These are phyloP conservation scores for Coemansia sp. DNA, from an alignment of 192 early-diverging fungal genomes.

Conservation along the genomic window DNA sequence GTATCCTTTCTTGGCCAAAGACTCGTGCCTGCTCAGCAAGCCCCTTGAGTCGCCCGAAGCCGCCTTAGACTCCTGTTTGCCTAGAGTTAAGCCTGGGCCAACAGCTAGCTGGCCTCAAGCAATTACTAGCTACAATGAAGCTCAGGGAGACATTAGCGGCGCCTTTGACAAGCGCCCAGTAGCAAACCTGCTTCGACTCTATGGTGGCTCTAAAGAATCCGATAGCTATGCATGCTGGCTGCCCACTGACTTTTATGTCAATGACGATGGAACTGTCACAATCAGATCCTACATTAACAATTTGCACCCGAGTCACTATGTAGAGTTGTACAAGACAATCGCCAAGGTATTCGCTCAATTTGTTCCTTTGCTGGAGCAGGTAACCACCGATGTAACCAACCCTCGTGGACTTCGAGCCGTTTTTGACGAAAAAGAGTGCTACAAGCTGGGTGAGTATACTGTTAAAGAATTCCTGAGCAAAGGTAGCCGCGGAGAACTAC, in stretches of 20 bases:
- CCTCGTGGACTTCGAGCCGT: neutral
- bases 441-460: neutral
- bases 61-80: neutral
- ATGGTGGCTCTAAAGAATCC: no score
- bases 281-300: no score
- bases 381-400: slow-evolving; percentile 4
- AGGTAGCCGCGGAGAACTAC: neutral
- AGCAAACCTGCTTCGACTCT: no score
- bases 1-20: neutral
- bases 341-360: slow-evolving; percentile 40
- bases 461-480: neutral
- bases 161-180: no score
- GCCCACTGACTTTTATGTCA: no score
- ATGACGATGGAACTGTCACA: no score
- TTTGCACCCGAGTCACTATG: slow-evolving; percentile 41
- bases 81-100: neutral
- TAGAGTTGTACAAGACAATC: slow-evolving; percentile 49
- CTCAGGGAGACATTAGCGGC: no score
- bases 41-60: neutral
- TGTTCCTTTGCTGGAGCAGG: slow-evolving; percentile 25
- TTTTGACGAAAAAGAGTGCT: neutral
- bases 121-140: no score
- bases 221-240: no score
- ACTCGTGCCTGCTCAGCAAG: neutral
- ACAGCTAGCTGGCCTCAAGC: no score